phyloP scores from a whole-genome alignment of 2,329 filamentous ascomycete genomes.

The Cercospora brassicicola region DNA sequence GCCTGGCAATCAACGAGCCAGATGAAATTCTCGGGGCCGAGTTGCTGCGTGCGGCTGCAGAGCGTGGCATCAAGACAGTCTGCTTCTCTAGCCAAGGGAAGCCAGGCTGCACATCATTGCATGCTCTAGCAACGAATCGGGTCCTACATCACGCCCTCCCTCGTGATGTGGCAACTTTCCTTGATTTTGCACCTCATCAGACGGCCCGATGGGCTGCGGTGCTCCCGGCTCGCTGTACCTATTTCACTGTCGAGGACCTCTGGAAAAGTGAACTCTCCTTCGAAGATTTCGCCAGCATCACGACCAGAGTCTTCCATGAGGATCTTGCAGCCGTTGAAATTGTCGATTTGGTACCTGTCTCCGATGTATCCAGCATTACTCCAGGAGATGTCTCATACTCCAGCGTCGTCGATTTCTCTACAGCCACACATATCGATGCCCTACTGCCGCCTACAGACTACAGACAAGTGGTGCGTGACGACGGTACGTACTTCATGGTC shows the following conservation, averaged over 20 bases:
- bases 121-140: slow-evolving; percentile 5
- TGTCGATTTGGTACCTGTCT: slow-evolving; percentile 2
- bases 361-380: slow-evolving; percentile 10
- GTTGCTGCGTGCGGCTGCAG: slow-evolving; percentile 1
- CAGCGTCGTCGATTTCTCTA: slow-evolving; percentile 11
- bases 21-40: slow-evolving; percentile 9
- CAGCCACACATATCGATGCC: slow-evolving; percentile 12
- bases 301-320: slow-evolving; percentile 9
- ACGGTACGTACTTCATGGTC: slow-evolving; percentile 19
- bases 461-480: slow-evolving; percentile 8
- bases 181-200: slow-evolving; percentile 12
- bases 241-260: slow-evolving; percentile 4
- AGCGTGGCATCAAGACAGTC: slow-evolving; percentile 8
- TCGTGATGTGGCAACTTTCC: slow-evolving; percentile 13
- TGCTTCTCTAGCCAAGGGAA: slow-evolving; percentile 12
- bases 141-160: slow-evolving; percentile 7
- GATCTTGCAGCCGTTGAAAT: not conserved
- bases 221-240: slow-evolving; percentile 8
- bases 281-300: slow-evolving; percentile 5
- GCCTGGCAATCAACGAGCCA: slow-evolving; percentile 14
- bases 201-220: slow-evolving; percentile 4
- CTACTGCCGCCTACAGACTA: slow-evolving; percentile 10
- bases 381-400: slow-evolving; percentile 8
- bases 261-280: slow-evolving; percentile 5
- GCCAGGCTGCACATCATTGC: slow-evolving; percentile 8